These are phyloP conservation scores for Bifiguratus adelaidae DNA, from an alignment of 192 early-diverging fungal genomes.

Conservation along the genomic window DNA sequence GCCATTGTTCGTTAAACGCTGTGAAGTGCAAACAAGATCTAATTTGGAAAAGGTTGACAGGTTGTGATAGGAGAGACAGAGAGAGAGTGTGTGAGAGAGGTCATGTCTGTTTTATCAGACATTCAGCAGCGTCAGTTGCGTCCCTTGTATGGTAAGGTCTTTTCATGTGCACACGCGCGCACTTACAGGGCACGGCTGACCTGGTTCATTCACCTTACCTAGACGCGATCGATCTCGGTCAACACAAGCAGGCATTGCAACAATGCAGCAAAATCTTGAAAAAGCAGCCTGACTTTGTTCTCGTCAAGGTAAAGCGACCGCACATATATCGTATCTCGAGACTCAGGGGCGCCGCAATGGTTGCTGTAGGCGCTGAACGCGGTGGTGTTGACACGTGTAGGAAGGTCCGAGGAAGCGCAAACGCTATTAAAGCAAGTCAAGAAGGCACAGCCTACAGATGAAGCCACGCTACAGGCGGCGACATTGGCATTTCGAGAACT, in stretches of 20 bases:
- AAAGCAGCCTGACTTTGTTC: constrained; percentile 49
- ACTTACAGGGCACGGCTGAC: not conserved
- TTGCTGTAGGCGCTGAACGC: constrained; percentile 61
- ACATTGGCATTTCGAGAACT: constrained; percentile 42
- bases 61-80: too few species aligned
- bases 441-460: constrained; percentile 44
- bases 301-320: constrained; percentile 43
- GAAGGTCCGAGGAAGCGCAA: constrained; percentile 50
- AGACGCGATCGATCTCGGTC: constrained; percentile 55
- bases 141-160: constrained; percentile 46
- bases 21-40: too few species aligned
- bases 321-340: not conserved
- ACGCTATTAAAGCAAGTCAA: constrained; percentile 52
- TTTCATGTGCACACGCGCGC: not conserved
- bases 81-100: too few species aligned
- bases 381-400: constrained; percentile 50
- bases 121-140: constrained; percentile 40
- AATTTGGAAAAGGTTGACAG: too few species aligned
- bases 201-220: not conserved
- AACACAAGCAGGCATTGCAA: constrained; percentile 52
- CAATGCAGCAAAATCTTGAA: constrained; percentile 59
- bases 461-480: constrained; percentile 46
- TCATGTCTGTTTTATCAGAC: too few species aligned
- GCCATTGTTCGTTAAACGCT: too few species aligned
- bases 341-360: not conserved